phyloP scores from a whole-genome alignment of 2,329 filamentous ascomycete species.

The Helotiales sp. region DNA sequence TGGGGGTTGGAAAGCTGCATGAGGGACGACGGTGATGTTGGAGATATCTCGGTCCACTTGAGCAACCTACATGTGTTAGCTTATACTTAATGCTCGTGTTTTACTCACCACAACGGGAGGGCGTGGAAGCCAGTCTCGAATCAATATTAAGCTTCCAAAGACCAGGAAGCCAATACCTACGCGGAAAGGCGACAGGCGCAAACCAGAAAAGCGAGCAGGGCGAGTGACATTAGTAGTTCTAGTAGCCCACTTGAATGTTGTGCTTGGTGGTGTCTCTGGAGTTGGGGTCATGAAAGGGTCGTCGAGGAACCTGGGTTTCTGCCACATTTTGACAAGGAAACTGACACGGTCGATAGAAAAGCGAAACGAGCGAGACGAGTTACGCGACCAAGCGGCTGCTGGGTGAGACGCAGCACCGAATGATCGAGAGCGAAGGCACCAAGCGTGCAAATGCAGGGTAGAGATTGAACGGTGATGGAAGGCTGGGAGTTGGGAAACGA shows the following conservation, averaged over 20 bases:
- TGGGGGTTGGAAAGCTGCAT: slow-evolving; percentile 20
- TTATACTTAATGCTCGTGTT: neutral
- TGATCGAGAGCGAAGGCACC: no score
- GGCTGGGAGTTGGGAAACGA: no score
- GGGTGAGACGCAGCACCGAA: no score
- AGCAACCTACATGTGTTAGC: neutral
- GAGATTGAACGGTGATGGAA: no score
- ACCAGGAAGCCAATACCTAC: slow-evolving; percentile 15
- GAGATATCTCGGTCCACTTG: neutral
- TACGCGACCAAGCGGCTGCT: no score
- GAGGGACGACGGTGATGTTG: slow-evolving; percentile 11
- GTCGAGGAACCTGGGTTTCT: slow-evolving; percentile 16
- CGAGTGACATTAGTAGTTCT: slow-evolving; percentile 17
- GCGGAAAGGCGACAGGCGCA: slow-evolving; percentile 19
- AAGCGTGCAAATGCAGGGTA: no score
- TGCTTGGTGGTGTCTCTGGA: slow-evolving; percentile 5
- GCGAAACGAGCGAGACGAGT: neutral
- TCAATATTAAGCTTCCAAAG: slow-evolving; percentile 10
- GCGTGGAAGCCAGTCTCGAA: slow-evolving; percentile 4
- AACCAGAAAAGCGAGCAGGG: slow-evolving; percentile 20
- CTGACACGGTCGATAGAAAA: neutral
- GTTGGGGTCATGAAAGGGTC: slow-evolving; percentile 27
- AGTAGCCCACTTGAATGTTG: slow-evolving; percentile 21
- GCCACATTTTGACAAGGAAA: slow-evolving; percentile 20
- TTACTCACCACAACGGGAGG: neutral